Base-by-base conservation (phyloP, 805 yeast genomes). In the Schwanniomyces vanrijiae region DNA sequence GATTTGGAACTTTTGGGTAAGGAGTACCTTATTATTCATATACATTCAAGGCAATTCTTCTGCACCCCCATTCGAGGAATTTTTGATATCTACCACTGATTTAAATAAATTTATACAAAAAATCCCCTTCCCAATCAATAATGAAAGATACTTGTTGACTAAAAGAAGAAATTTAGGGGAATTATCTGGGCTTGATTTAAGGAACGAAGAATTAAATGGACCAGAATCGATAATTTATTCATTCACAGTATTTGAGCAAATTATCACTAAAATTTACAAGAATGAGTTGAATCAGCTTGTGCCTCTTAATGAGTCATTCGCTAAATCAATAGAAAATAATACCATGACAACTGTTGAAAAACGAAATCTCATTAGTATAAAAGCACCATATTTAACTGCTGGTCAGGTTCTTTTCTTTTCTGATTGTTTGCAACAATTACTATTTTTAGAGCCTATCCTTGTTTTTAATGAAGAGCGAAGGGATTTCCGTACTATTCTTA, bases 311-410 rank as follows among this genome's bases (percentile, higher is more conserved):
- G 35, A 14, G 24, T 40, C 41, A 29, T 37, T 33, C 25, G 51
- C 48, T 20, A 33, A 34, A 1, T 28, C 11, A n/a, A 51, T 52
- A 14, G 29, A 28, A 1, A 40, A 8, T 10, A 43, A 45, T n/a
- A 38, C 44, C 3, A 47, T 46, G 34, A 31, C 18, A 8, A 37
- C 45, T 1, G 50, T 50, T n/a, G 45, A 42, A 22, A 44, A 50
- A 42, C 58, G 56, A 33, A 65, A 56, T 26, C 51, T 62, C 39
- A 54, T 73, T 3, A 52, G 69, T 4, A 52, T 78, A 31, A 70
- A 73, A 49, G 56, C 68, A 5, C 62, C 68, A 14, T 55, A 56
- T 42, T 54, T 76, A 5, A 58, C 64, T 28, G 55, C 77, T 2
- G 48, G 58, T 8, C 60, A 75, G 29, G 52, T 70, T 18, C 50